A percentile compares a stretch with the other conserved stretches of the same genome.
These are phyloP conservation scores for Zygosaccharomyces bailii DNA, from an alignment of 805 yeast species.

Conservation along the genomic window DNA sequence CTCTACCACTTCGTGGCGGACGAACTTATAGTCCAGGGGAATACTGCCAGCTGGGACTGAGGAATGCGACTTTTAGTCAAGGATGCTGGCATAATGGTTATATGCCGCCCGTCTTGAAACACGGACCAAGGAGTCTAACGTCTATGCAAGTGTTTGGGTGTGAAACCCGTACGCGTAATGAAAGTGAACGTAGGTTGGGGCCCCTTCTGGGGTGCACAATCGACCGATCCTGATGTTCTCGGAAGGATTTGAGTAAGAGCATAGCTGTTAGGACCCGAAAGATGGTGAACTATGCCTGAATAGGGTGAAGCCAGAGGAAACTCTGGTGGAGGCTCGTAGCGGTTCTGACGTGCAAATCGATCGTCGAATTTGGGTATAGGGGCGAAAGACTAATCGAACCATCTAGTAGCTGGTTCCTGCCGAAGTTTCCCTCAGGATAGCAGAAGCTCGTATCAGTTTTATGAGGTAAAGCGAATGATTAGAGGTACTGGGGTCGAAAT, in stretches of 20 bases:
- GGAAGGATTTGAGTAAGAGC: conserved; percentile 44
- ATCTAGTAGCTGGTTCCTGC: conserved; percentile 45
- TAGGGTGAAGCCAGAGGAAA: conserved; percentile 46
- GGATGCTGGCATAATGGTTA: conserved; percentile 40
- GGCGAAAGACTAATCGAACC: conserved; percentile 45
- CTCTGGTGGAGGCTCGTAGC: conserved; percentile 47
- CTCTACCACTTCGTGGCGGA: conserved; percentile 28
- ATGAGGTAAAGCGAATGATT: conserved; percentile 43
- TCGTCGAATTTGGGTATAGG: conserved; percentile 45
- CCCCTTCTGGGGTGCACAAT: conserved; percentile 38
- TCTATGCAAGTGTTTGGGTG: conserved; percentile 43
- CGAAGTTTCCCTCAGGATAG: conserved; percentile 44
- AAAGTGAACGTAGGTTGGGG: conserved; percentile 40
- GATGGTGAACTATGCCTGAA: conserved; percentile 46
- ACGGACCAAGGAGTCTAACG: conserved; percentile 44
- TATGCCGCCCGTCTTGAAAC: conserved; percentile 40
- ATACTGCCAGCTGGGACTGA: conserved; percentile 35
- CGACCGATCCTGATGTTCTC: conserved; percentile 41
- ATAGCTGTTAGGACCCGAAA: conserved; percentile 46
- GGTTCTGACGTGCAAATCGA: conserved; percentile 46
- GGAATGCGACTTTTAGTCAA: conserved; percentile 38
- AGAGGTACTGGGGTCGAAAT: conserved; percentile 42
- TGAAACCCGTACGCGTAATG: conserved; percentile 42
- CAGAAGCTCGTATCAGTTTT: conserved; percentile 43
- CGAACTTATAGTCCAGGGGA: conserved; percentile 35